Base-by-base conservation (phyloP, 208 protist genomes). In the Leishmania martiniquensis region DNA sequence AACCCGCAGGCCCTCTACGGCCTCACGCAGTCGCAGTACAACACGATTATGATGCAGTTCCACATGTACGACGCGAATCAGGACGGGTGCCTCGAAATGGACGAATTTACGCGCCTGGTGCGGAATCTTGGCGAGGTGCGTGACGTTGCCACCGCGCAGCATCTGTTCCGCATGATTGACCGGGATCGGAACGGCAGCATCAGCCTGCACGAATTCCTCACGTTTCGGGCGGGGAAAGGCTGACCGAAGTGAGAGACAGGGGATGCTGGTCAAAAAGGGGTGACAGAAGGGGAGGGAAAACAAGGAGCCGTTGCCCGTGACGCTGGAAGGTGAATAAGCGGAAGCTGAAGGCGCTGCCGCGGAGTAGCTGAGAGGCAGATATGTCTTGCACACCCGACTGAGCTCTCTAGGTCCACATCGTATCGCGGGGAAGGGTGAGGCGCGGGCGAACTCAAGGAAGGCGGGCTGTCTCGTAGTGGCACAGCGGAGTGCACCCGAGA, bases 41-140 rank as follows among this genome's bases (percentile, higher is more conserved):
- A 95, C 76, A 91, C 88, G 25, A 86, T 96, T 44, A 93, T 97
- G 91, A 94, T 97, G 86, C 91, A 97, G 76, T 96, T 96, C 72
- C 91, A 87, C 77, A 78, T 74, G 32, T 95, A 93, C 84, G 90
- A 96, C 78, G 78, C 34, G 51, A 87, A 96, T 57, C 85, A 93
- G 51, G 88, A 95, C 75, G 93, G 93, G 15, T 75, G 82, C 34
- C 70, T 96, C 4, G 80, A 87, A 37, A 68, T 87, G 63, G 72
- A 93, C 32, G 91, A 96, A 62, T 95, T 97, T 74, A 75, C 78
- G 0, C 78, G 78, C 4, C 78, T 97, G 17, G 87, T 88, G 51
- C 25, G 90, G 67, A 72, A 83, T 49, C 29, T 91, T 2, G 77
- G 86, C n/a, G 90, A 95, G 25, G 88, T 93, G 22, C 54, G 39